A percentile compares a stretch with the other conserved stretches of the same genome.
These are phyloP conservation scores for Miamiensis avidus DNA, from an alignment of 169 alveolate species.

Conservation along the genomic window DNA sequence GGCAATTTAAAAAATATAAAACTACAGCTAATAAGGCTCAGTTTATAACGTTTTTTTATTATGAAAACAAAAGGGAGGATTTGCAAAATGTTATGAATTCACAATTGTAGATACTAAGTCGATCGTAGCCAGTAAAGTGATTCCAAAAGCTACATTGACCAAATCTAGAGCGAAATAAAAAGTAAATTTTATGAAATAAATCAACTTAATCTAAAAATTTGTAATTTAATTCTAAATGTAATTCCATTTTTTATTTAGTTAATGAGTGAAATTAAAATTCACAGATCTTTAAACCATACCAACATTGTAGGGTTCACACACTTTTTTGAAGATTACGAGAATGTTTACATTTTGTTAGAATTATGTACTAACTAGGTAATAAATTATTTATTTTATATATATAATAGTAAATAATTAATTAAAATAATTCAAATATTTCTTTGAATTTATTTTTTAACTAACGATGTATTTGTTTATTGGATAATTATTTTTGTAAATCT, in stretches of 20 bases:
- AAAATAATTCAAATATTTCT: no score
- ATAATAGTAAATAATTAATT: no score
- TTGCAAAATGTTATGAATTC: constrained; percentile 76
- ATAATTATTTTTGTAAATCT: no score
- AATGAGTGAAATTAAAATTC: constrained; percentile 78
- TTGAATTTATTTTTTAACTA: no score
- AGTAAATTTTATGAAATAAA: constrained; percentile 11
- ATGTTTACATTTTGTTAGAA: constrained; percentile 85
- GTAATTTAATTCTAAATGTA: no score
- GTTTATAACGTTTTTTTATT: no score
- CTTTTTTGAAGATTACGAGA: constrained; percentile 81
- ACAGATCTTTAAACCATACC: constrained; percentile 71
- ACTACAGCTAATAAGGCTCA: no score
- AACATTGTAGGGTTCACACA: constrained; percentile 83
- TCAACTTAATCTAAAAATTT: neutral
- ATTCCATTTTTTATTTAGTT: neutral
- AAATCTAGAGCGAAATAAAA: constrained; percentile 82
- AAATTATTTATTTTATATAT: no score
- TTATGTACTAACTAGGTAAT: constrained; percentile 72
- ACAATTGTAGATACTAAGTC: constrained; percentile 39
- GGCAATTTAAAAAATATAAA: no score
- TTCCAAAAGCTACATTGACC: constrained; percentile 72
- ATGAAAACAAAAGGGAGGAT: constrained; percentile 80
- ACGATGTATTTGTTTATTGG: no score
- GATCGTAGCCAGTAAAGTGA: constrained; percentile 76